Evolutionary conservation across 176 grass and related monocot genomes (phyloP), one percentile per base, ranked within the genome.

Genomic region (Paspalum vaginatum): DNA sequence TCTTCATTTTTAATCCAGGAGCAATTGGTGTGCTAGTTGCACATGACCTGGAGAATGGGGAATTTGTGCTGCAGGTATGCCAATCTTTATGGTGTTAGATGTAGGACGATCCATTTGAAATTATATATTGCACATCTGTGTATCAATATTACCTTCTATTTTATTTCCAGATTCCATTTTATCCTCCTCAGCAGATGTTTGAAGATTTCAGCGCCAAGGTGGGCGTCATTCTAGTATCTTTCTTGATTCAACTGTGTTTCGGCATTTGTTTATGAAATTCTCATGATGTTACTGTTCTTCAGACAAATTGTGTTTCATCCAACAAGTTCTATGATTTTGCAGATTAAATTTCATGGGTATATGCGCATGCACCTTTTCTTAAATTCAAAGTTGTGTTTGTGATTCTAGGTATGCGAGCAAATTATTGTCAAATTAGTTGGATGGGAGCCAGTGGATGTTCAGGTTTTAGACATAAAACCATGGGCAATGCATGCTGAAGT

Each of bases 401-500:
- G 4, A 59, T 80, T 81, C 42, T 83, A 95, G 95, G 88, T 88
- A 26, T 95, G 95, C 17, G 81, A 93, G 84, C 82, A 94, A 87
- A 95, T 93, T 87, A 93, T 98, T 84, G 69, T 92, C 54, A 98
- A 98, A 66, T 87, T 98, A 75, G 86, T 93, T 73, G 95, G 92
- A 64, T 87, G 92, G 95, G 75, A 82, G 56, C 92, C 74, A 43
- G 48, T 68, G 69, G 95, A 98, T 81, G 43, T 95, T 59, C 88
- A 88, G 59, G 67, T 98, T 78, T 75, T 95, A 60, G 95, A 98
- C 78, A 91, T 95, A 86, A 98, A 98, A 78, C 88, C 90, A 79
- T 98, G 95, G 95, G 79, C 80, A 14, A 95, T 98, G 95, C 89
- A 98, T 93, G 92, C 95, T 83, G 95, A 98, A 90, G 92, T 95